Conservation (phyloP, 148 eudicot genomes). For the Fagopyrum esculentum region DNA sequence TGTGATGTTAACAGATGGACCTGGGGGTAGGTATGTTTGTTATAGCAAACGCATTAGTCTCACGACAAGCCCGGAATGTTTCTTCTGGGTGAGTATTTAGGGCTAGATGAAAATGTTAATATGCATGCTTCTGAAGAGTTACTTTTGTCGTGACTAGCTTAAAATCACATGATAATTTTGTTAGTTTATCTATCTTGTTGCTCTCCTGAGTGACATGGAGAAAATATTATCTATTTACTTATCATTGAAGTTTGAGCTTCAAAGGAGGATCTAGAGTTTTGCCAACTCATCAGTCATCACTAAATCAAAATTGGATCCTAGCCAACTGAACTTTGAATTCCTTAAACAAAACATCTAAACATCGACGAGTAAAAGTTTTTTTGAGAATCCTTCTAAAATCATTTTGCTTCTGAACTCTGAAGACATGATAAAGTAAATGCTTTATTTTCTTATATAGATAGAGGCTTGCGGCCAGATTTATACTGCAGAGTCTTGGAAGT, state of each 20-base stretch:
- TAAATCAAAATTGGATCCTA: background rate
- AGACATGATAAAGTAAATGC: background rate
- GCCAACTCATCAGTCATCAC: background rate
- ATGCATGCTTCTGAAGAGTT: background rate
- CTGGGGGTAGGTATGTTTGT: constrained; percentile 97
- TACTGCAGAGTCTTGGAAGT: background rate
- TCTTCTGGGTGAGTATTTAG: constrained; percentile 43
- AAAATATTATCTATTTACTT: background rate
- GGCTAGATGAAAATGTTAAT: background rate
- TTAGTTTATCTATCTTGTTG: background rate
- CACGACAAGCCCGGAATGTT: constrained; percentile 88
- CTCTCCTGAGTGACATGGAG: background rate
- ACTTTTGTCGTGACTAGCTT: background rate
- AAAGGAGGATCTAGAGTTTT: background rate
- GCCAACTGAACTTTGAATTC: background rate
- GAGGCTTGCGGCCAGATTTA: background rate
- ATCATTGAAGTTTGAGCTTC: background rate
- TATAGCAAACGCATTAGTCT: constrained; percentile 77
- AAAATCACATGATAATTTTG: background rate
- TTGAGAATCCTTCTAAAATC: background rate
- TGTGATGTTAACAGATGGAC: constrained; percentile 65
- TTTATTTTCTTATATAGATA: background rate
- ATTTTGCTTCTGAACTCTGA: background rate
- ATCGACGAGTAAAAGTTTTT: background rate
- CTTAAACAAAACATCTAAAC: background rate